A percentile compares a stretch with the other conserved stretches of the same genome.
These are phyloP conservation scores for Phytophthora cryptogea DNA, from an alignment of 352 stramenopile genomes.

Conservation along the genomic window DNA sequence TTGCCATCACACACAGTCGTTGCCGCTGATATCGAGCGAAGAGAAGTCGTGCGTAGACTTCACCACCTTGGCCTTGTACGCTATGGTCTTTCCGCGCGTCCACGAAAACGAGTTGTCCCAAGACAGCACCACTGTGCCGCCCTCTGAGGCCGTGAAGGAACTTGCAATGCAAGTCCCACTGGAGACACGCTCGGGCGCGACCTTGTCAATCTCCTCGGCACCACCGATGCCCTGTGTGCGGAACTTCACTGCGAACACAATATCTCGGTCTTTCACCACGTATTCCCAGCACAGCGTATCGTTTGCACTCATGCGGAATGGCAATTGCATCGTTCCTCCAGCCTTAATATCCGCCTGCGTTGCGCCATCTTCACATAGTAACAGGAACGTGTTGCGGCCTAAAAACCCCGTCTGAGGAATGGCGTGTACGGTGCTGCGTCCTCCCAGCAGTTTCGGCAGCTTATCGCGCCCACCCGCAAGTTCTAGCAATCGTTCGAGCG, in stretches of 20 bases:
- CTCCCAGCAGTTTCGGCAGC: conserved; percentile 60
- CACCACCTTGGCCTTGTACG: conserved; percentile 83
- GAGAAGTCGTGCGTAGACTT: conserved; percentile 79
- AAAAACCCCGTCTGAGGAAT: conserved; percentile 74
- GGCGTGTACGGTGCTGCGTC: conserved; percentile 50
- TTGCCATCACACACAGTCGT: conserved; percentile 57
- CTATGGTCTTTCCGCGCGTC: conserved; percentile 66
- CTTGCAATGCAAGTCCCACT: conserved; percentile 44
- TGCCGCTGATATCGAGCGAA: conserved; percentile 73
- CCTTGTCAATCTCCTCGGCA: conserved; percentile 62
- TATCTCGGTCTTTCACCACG: conserved; percentile 62
- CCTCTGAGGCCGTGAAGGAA: conserved; percentile 67
- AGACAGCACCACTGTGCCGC: conserved; percentile 69
- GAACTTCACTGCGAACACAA: conserved; percentile 74
- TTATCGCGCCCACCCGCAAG: conserved; percentile 54
- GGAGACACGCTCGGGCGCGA: conserved; percentile 44
- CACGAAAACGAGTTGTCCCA: conserved; percentile 82
- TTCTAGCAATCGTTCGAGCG: conserved; percentile 48
- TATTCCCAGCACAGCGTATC: conserved; percentile 84
- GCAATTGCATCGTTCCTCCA: conserved; percentile 59
- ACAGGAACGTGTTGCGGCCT: conserved; percentile 58
- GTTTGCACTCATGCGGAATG: conserved; percentile 71
- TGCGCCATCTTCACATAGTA: conserved; percentile 74
- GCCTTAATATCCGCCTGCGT: conserved; percentile 71
- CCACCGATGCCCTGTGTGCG: conserved; percentile 73